phyloP scores from a whole-genome alignment of 2,329 filamentous ascomycete genomes.

The Botrytis byssoidea region DNA sequence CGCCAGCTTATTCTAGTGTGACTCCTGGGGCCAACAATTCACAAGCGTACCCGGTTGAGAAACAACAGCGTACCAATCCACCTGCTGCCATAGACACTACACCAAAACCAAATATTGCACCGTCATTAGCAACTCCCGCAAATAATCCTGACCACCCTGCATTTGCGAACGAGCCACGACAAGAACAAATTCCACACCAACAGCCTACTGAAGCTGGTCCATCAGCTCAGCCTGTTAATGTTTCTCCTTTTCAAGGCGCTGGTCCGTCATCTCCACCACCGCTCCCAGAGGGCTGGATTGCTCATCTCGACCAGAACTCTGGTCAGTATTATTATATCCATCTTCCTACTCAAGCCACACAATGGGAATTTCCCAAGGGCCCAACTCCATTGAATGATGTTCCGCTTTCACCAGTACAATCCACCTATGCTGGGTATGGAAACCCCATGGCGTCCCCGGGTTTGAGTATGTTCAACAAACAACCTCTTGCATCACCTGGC shows the following conservation, averaged over 20 bases:
- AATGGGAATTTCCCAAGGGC: conserved; percentile 98
- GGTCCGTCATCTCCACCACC: conserved; percentile 84
- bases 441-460: conserved; percentile 71
- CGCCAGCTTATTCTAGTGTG: conserved; percentile 91
- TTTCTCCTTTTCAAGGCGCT: conserved; percentile 46
- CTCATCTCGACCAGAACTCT: conserved; percentile 90
- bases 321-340: conserved; percentile 99
- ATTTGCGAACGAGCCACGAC: conserved; percentile 79
- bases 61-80: conserved; percentile 43
- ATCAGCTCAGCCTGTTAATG: conserved; percentile 37
- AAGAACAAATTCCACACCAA: conserved; percentile 25
- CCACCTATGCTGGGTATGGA: conserved; percentile 50
- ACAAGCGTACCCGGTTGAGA: conserved; percentile 73
- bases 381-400: conserved; percentile 80
- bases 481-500: conserved; percentile 54
- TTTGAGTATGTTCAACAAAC: conserved; percentile 53
- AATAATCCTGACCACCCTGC: conserved; percentile 75
- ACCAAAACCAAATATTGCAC: conserved; percentile 40
- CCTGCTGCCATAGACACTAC: conserved; percentile 34
- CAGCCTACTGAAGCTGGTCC: conserved; percentile 32
- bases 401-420: conserved; percentile 76
- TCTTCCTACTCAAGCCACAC: conserved; percentile 88
- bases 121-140: conserved; percentile 38
- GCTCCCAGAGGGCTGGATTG: conserved; percentile 96
- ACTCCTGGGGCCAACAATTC: conserved; percentile 49